Evolutionary conservation across 192 early-diverging fungal genomes (phyloP).

Genomic region (Dissophora globulifera): DNA sequence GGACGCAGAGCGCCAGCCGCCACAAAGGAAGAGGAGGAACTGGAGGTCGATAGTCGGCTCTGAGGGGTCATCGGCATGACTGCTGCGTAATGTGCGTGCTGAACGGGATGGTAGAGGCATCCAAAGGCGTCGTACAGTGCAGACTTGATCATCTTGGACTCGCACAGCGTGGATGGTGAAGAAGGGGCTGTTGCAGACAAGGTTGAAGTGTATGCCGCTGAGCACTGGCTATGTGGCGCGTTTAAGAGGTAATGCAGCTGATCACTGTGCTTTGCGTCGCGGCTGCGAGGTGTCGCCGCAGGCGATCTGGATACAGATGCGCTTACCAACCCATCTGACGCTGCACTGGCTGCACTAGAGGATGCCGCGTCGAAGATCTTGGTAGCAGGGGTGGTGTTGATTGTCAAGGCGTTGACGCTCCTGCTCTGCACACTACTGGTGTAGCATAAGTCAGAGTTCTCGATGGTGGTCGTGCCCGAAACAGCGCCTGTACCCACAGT

Average conservation of each 20-base stretch:
- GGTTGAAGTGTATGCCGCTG: background rate
- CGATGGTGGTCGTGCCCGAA: background rate
- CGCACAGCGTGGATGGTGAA: constrained; percentile 7
- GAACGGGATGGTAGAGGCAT: constrained; percentile 36
- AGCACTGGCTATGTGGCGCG: constrained; percentile 9
- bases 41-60: constrained; percentile 1
- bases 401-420: background rate
- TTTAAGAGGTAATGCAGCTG: background rate
- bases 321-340: too few species aligned
- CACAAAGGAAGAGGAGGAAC: background rate
- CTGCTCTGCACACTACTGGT: background rate
- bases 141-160: constrained; percentile 41
- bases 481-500: too few species aligned
- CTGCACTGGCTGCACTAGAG: too few species aligned
- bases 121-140: constrained; percentile 53
- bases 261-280: background rate
- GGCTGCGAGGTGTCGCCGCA: too few species aligned
- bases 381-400: background rate
- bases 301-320: too few species aligned
- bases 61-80: too few species aligned
- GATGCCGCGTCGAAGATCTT: background rate
- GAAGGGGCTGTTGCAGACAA: constrained; percentile 7
- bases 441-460: too few species aligned
- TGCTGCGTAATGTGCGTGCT: too few species aligned
- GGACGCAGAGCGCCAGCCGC: background rate